Evolutionary conservation across 306 rosid genomes (phyloP), one percentile per base, ranked within the genome.

Genomic region (Elaeagnus macrophylla): DNA sequence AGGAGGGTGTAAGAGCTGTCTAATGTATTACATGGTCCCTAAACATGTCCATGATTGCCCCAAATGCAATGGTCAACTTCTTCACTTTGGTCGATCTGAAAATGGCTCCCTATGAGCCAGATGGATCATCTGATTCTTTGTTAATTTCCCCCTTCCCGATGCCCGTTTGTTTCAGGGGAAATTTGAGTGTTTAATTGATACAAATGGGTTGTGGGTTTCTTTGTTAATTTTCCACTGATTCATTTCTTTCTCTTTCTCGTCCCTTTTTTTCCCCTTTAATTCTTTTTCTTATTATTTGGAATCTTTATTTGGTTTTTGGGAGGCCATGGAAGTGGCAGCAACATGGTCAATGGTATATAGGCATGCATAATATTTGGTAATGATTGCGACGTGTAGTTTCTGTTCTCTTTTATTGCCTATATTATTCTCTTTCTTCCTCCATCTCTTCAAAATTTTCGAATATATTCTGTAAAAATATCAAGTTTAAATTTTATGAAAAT

Each of bases 11-110:
- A 86, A 84, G 78, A 78, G 75, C 62, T 91, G 97, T 70, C 74
- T 86, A 49, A 91, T 91, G 96, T 91, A 91, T 67, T 82, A 84
- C 80, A 91, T 91, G 97, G 93, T 91, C 47, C 94, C 97, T 7
- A 91, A 86, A 61, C 89, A 80, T 7, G 83, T 78, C 53, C 74
- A 81, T 64, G 84, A 82, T 57, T 91, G 97, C 82, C 96, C 97
- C 37, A 91, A 82, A 69, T 91, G 97, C 59, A 62, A 12, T 51
- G 93, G 82, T 75, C 89, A 82, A 72, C 96, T 91, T 61, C 97
- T 91, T 47, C 96, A 86, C 80, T 86, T 91, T 46, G 95, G 87
- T 80, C 89, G 94, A 73, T 74, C 95, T 71, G 65, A 72, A 67
- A 86, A 67, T 61, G 73, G 40, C 70, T 77, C 84, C 48, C 85